Conservation (phyloP, 495 filamentous ascomycete genomes). For the Cercophora sp. region DNA sequence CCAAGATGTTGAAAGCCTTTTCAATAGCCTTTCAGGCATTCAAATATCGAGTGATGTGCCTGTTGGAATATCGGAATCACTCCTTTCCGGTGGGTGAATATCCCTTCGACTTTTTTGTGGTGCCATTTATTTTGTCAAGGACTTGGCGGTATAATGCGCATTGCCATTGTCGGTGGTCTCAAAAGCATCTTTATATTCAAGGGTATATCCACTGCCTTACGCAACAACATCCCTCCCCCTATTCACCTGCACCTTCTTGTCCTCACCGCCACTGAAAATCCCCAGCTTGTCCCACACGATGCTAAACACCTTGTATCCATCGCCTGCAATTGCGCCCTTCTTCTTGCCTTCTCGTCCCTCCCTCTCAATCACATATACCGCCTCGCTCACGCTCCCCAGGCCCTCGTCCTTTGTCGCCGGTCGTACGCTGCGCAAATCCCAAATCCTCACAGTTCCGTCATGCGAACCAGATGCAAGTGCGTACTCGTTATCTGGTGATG, state of each 20-base stretch:
- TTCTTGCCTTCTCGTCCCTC: slow-evolving; percentile 64
- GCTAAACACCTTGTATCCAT: slow-evolving; percentile 85
- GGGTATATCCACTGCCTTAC: too few relatives aligned
- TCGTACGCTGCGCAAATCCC: slow-evolving; percentile 79
- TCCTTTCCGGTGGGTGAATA: too few relatives aligned
- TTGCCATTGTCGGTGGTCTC: too few relatives aligned
- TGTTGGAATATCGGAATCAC: too few relatives aligned
- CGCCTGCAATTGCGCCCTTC: slow-evolving; percentile 54
- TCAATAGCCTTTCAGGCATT: too few relatives aligned
- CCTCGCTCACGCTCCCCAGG: slow-evolving; percentile 66
- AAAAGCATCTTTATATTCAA: too few relatives aligned
- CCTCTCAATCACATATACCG: slow-evolving; percentile 75
- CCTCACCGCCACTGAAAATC: slow-evolving; percentile 88
- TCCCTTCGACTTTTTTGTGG: too few relatives aligned
- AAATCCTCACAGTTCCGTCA: slow-evolving; percentile 86
- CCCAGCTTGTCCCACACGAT: slow-evolving; percentile 86
- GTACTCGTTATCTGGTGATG: slow-evolving; percentile 70
- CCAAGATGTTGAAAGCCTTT: too few relatives aligned
- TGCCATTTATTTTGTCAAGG: too few relatives aligned
- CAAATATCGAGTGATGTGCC: too few relatives aligned
- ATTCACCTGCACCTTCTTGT: slow-evolving; percentile 91
- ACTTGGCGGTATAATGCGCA: too few relatives aligned
- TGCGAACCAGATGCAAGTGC: slow-evolving; percentile 77
- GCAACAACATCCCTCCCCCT: slow-evolving; percentile 45
- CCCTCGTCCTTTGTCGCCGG: slow-evolving; percentile 57